Base-by-base conservation (phyloP, 768 basidiomycete genomes). In the Lanmaoa pseudosensibilis region DNA sequence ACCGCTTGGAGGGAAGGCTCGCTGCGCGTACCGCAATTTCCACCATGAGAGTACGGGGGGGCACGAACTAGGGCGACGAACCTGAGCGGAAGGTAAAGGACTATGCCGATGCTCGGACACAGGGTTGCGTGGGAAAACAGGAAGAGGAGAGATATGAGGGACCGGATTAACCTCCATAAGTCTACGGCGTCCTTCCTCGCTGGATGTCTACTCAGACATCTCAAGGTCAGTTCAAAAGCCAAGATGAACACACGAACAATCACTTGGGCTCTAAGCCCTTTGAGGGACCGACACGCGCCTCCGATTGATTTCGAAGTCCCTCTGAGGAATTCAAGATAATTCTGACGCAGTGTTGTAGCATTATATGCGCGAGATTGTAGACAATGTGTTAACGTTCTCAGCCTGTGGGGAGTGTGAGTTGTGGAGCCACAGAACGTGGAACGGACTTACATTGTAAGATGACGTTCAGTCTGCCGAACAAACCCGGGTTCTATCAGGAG, bases 281-380 rank as follows among this genome's bases (percentile, higher is more conserved):
- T 51, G 19, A 60, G 34, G 19, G 39, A 27, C 1, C 21, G 40
- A 4, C 53, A 60, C 2, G 37, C 9, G 1, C 2, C 4, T 12
- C 46, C 49, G 4, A 61, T 61, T 0, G 27, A 10, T 1, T 0
- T 4, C 18, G 59, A 61, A 11, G 59, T 61, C 0, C 52, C 59
- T 1, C 12, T 21, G 15, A 43, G 19, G 0, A 55, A 32, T 23
- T 55, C 59, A 2, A 43, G 18, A 27, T 13, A 60, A 3, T 61
- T 38, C 0, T 56, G 30, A 5, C 13, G 12, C 3, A 45, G 4
- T 0, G 49, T 61, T 0, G 46, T 51, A 2, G 41, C 37, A 32
- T 21, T 39, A 3, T 56, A 56, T 5, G 21, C 50, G 1, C 19
- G 34, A 2, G 37, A 47, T 38, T 38, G 40, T 30, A 52, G 45